Evolutionary conservation across 1,284 basidiomycete genomes (phyloP), one percentile per base, ranked within the genome.

Genomic region (Pterulicium gracile): DNA sequence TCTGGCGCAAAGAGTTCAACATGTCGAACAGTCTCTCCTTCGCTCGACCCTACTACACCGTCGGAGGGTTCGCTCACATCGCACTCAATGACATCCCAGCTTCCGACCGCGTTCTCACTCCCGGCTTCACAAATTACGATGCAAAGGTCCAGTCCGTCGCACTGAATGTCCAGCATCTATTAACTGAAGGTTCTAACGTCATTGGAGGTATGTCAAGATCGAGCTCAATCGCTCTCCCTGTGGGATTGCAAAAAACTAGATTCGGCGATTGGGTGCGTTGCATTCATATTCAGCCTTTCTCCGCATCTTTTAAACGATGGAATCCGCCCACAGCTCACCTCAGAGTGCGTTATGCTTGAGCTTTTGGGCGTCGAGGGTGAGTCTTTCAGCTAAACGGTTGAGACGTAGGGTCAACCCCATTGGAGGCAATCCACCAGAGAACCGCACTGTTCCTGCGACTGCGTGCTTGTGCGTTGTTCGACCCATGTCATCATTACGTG

Each of bases 121-220:
- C 59, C 7, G 59, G 59, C 0, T 60, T 60, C 48, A 60, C 59
- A 12, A 60, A 59, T 36, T 60, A 57, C 48, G 58, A 58, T 42
- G 54, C 47, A 18, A 47, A 56, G 32, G 45, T 53, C 32, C 58
- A 58, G 44, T 60, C 58, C 32, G 54, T 60, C 24, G 47, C 48
- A 15, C 24, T 60, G n/a, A 56, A 59, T 35, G 56, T 57, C 24
- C 20, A 46, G 14, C 51, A 51, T 2, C 43, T 45, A 19, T 48
- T 57, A 18, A 47, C 35, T 3, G 15, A 14, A 13, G 55, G 55
- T 3, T 32, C 48, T 7, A 59, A 61, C 36, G 56, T 49, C 14
- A 50, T 61, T 36, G 51, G 53, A 53, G 47, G 32, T 60, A 60
- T 32, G 51, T 60, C 22, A 50, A 53, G 22, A 58, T 59, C 39